phyloP scores from a whole-genome alignment of 2,329 filamentous ascomycete species.

The Cladosporium sp. region DNA sequence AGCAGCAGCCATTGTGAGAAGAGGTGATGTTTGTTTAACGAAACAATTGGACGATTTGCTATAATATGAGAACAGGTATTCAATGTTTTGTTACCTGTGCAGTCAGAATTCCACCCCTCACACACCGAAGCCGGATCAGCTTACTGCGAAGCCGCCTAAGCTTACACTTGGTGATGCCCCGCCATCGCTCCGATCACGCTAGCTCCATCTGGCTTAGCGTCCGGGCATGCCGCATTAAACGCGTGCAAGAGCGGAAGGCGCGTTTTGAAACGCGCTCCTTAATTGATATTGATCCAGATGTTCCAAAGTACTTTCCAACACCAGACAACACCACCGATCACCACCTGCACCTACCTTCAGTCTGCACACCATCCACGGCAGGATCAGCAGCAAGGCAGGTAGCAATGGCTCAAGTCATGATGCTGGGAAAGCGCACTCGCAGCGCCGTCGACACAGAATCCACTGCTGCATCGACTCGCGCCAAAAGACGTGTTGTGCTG shows the following conservation, averaged over 20 bases:
- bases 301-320: neutral
- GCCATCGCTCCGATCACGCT: neutral
- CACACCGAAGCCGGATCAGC: neutral
- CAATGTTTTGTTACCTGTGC: neutral
- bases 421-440: conserved; percentile 47
- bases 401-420: conserved; percentile 14
- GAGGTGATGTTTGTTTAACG: neutral
- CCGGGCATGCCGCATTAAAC: too few species aligned
- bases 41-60: too few species aligned
- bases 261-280: neutral
- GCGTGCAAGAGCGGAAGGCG: too few species aligned
- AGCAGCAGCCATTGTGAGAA: conserved; percentile 26
- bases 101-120: neutral
- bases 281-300: neutral
- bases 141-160: neutral
- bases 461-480: conserved; percentile 29
- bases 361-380: neutral
- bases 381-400: neutral
- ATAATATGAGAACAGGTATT: neutral
- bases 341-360: neutral
- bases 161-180: neutral
- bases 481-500: conserved; percentile 42
- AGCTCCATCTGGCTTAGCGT: neutral
- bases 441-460: conserved; percentile 29
- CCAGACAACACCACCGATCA: neutral